Percentiles rank a stretch among this genome's conserved stretches.
phyloP scores from a whole-genome alignment of 2,329 filamentous ascomycete genomes.

The Stemphylium lycopersici region DNA sequence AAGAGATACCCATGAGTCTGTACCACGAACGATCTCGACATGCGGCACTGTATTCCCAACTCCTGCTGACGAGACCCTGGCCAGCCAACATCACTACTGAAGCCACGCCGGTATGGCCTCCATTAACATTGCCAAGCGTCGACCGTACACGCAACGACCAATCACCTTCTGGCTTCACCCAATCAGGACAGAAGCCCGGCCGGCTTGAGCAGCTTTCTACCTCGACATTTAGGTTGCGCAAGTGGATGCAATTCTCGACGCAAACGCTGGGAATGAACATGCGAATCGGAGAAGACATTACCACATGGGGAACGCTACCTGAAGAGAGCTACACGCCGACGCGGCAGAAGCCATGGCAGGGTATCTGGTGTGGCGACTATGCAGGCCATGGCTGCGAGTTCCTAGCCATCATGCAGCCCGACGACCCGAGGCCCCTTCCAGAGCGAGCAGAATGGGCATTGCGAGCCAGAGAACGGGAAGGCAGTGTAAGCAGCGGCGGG shows the following conservation, averaged over 20 bases:
- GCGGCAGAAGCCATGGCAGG: slow-evolving; percentile 77
- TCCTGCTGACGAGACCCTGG: slow-evolving; percentile 67
- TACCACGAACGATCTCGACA: slow-evolving; percentile 24
- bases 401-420: slow-evolving; percentile 77
- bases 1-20: slow-evolving; percentile 60
- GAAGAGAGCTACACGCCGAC: slow-evolving; percentile 81
- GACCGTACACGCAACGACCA: slow-evolving; percentile 61
- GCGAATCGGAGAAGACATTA: slow-evolving; percentile 59
- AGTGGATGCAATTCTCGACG: slow-evolving; percentile 72
- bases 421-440: slow-evolving; percentile 54
- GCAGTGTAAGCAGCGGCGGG: slow-evolving; percentile 37
- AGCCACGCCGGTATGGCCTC: slow-evolving; percentile 70
- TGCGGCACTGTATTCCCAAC: slow-evolving; percentile 65
- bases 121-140: slow-evolving; percentile 68
- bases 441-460: slow-evolving; percentile 39
- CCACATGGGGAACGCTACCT: slow-evolving; percentile 75
- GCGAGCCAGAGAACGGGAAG: slow-evolving; percentile 30
- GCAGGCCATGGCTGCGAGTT: slow-evolving; percentile 89
- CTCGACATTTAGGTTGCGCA: slow-evolving; percentile 73
- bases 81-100: slow-evolving; percentile 51
- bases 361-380: slow-evolving; percentile 93
- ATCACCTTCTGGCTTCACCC: slow-evolving; percentile 52
- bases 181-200: slow-evolving; percentile 57
- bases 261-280: slow-evolving; percentile 41
- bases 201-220: slow-evolving; percentile 67